phyloP scores from a whole-genome alignment of 140 eudicot species.

The Bidens hawaiensis region DNA sequence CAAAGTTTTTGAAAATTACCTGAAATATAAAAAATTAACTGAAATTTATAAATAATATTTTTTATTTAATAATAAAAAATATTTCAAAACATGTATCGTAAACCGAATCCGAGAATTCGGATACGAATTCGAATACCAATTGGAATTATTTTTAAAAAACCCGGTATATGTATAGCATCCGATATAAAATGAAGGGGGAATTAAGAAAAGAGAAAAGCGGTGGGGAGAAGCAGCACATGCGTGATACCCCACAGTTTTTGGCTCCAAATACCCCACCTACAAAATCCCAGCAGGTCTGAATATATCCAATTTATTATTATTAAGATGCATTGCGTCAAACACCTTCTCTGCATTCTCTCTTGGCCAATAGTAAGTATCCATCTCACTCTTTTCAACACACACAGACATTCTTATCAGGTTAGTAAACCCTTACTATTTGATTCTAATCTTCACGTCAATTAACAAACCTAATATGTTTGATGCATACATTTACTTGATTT shows the following conservation, averaged over 20 bases:
- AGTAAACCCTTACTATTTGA: not conserved
- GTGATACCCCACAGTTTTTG: slow-evolving; percentile 21
- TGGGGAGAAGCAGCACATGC: slow-evolving; percentile 30
- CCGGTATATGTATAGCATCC: not conserved
- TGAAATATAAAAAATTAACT: too few relatives aligned
- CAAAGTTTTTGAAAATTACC: too few relatives aligned
- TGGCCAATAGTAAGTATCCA: slow-evolving; percentile 5
- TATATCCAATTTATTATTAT: slow-evolving; percentile 8
- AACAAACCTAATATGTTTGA: too few relatives aligned
- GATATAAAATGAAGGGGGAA: not conserved
- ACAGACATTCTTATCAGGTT: not conserved
- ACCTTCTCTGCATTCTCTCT: slow-evolving; percentile 11
- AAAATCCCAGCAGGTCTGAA: slow-evolving; percentile 7
- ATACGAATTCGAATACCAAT: too few relatives aligned
- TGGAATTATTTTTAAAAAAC: too few relatives aligned
- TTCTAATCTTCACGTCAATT: too few relatives aligned
- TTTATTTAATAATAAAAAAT: too few relatives aligned
- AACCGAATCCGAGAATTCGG: too few relatives aligned
- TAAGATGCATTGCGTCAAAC: slow-evolving; percentile 34
- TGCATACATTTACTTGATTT: not conserved
- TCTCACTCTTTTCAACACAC: slow-evolving; percentile 1
- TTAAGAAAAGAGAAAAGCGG: not conserved
- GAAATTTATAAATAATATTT: too few relatives aligned
- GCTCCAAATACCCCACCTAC: slow-evolving; percentile 31
- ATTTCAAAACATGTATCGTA: too few relatives aligned